Percentiles rank a stretch among this genome's conserved stretches.
These are phyloP conservation scores for Suillus cothurnatus DNA, from an alignment of 768 basidiomycete genomes.

Conservation along the genomic window DNA sequence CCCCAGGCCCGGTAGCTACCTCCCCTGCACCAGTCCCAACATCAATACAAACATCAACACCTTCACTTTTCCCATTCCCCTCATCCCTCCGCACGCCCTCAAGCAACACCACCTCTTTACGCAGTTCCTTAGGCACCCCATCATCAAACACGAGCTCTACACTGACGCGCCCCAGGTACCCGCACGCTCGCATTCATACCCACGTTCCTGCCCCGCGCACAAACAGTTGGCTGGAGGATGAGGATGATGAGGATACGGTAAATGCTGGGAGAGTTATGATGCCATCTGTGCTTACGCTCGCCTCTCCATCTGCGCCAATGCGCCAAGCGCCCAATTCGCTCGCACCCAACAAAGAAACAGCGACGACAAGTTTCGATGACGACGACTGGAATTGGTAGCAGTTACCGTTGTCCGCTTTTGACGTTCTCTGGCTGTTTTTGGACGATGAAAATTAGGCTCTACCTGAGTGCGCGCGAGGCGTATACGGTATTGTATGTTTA, in stretches of 20 bases:
- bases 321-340: slow-evolving; percentile 5
- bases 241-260: slow-evolving; percentile 32
- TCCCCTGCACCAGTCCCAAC: slow-evolving; percentile 16
- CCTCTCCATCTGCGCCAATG: slow-evolving; percentile 12
- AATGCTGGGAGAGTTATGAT: slow-evolving; percentile 24
- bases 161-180: slow-evolving; percentile 21
- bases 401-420: background rate
- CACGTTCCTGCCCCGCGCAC: slow-evolving; percentile 16
- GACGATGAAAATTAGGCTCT: background rate
- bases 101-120: slow-evolving; percentile 14
- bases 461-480: background rate
- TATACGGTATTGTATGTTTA: background rate
- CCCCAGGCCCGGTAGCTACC: slow-evolving; percentile 38
- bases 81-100: slow-evolving; percentile 22
- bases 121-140: slow-evolving; percentile 15
- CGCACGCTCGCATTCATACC: slow-evolving; percentile 12
- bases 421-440: background rate
- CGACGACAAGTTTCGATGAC: slow-evolving; percentile 34
- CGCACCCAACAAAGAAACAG: slow-evolving; percentile 6
- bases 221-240: slow-evolving; percentile 42
- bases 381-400: slow-evolving; percentile 66
- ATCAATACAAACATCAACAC: slow-evolving; percentile 10
- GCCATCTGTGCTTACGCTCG: slow-evolving; percentile 34
- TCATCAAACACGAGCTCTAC: slow-evolving; percentile 13
- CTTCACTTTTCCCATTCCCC: slow-evolving; percentile 11